These are phyloP conservation scores for Stagonosporopsis tanaceti DNA, from an alignment of 2,329 filamentous ascomycete genomes.

Conservation along the genomic window DNA sequence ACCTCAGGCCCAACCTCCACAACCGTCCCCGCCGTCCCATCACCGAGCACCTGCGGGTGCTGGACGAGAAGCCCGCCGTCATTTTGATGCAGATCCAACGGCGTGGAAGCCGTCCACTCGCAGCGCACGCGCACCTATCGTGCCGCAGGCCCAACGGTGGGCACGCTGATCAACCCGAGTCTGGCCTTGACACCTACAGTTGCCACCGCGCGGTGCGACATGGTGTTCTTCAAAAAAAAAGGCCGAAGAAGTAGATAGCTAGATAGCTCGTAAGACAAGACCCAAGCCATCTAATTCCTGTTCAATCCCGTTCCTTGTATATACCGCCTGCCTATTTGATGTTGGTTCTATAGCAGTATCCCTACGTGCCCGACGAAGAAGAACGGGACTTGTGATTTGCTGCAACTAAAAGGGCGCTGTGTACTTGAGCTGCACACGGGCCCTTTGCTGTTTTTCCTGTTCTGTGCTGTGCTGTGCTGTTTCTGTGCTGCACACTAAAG, in stretches of 20 bases:
- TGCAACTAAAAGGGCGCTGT: no score
- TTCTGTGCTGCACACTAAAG: no score
- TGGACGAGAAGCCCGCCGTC: slow-evolving; percentile 65
- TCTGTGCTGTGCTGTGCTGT: no score
- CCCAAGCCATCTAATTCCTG: no score
- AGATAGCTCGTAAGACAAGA: no score
- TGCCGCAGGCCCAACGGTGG: slow-evolving; percentile 41
- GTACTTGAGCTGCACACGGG: no score
- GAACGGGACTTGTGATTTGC: no score
- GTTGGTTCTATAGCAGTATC: no score
- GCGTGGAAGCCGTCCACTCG: slow-evolving; percentile 67
- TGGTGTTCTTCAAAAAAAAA: slow-evolving; percentile 4
- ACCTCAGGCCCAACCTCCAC: slow-evolving; percentile 58
- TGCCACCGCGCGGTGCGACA: slow-evolving; percentile 52
- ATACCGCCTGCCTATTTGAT: no score
- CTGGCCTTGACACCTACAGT: slow-evolving; percentile 50
- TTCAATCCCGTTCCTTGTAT: no score
- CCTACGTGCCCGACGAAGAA: no score
- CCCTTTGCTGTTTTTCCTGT: no score
- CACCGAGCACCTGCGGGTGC: slow-evolving; percentile 61
- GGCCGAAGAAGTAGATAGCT: background rate
- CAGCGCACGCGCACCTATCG: slow-evolving; percentile 64
- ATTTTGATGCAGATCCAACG: slow-evolving; percentile 68
- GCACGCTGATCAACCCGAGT: slow-evolving; percentile 47
- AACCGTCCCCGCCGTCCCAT: slow-evolving; percentile 62